A percentile compares a stretch with the other conserved stretches of the same genome.
phyloP scores from a whole-genome alignment of 495 filamentous ascomycete genomes.

The Thermothielavioides terrestris region DNA sequence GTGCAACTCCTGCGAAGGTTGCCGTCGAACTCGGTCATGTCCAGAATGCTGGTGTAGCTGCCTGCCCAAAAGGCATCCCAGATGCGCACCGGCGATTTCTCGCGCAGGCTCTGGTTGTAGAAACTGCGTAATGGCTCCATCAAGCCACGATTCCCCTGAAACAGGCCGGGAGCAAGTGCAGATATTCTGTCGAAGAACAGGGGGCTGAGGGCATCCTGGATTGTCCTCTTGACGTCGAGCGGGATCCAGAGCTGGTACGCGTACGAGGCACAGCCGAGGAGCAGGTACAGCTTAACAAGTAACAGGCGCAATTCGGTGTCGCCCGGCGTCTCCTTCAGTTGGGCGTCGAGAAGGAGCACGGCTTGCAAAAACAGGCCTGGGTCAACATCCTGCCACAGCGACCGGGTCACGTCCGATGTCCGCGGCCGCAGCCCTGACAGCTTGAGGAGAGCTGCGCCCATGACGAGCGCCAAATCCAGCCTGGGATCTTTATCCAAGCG shows the following conservation, averaged over 20 bases:
- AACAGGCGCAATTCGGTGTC: constrained; percentile 36
- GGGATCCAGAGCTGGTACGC: constrained; percentile 36
- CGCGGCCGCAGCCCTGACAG: constrained; percentile 26
- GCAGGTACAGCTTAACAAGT: constrained; percentile 38
- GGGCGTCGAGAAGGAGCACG: constrained; percentile 37
- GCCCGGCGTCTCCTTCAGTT: constrained; percentile 26
- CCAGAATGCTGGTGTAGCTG: constrained; percentile 39
- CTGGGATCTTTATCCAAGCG: constrained; percentile 33
- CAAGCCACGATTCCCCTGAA: constrained; percentile 24
- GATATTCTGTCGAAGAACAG: constrained; percentile 44
- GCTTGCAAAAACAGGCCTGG: constrained; percentile 36
- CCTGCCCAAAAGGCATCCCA: constrained; percentile 37
- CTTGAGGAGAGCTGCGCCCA: constrained; percentile 39
- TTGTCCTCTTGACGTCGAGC: constrained; percentile 42
- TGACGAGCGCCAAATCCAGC: constrained; percentile 35
- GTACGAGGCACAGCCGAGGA: constrained; percentile 35
- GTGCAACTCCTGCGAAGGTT: constrained; percentile 35
- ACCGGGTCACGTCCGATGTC: constrained; percentile 7
- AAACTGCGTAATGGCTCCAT: constrained; percentile 31
- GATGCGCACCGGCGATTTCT: constrained; percentile 30
- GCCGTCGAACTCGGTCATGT: constrained; percentile 29
- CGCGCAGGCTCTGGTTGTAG: constrained; percentile 26
- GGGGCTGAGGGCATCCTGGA: constrained; percentile 41
- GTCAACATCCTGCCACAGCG: constrained; percentile 25
- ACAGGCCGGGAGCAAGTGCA: constrained; percentile 39